A percentile compares a stretch with the other conserved stretches of the same genome.
phyloP scores from a whole-genome alignment of 2,329 filamentous ascomycete species.

The Trichoderma sp. region DNA sequence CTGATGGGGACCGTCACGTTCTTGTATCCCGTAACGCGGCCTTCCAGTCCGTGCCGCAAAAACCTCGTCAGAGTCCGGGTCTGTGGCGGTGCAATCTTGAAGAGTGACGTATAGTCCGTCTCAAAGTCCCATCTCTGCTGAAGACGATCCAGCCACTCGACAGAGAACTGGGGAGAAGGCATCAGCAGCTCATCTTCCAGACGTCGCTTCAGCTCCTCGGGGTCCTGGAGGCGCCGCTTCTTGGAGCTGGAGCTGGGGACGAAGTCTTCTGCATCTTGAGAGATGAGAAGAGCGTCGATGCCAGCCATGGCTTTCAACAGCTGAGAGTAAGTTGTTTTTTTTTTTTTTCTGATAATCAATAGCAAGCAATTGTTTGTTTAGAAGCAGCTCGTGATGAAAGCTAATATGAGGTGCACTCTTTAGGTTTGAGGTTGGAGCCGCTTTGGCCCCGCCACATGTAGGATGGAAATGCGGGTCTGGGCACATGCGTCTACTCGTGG shows the following conservation, averaged over 20 bases:
- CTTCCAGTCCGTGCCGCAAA: conserved; percentile 86
- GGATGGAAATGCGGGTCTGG: conserved; percentile 26
- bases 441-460: conserved; percentile 26
- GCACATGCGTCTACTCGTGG: background rate
- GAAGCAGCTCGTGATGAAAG: conserved; percentile 28
- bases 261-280: conserved; percentile 34
- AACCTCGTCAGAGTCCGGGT: conserved; percentile 95
- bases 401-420: background rate
- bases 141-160: conserved; percentile 83
- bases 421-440: conserved; percentile 15
- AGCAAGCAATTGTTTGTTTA: background rate
- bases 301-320: conserved; percentile 35
- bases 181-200: conserved; percentile 79
- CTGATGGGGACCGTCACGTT: conserved; percentile 91
- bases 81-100: conserved; percentile 86
- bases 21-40: conserved; percentile 88
- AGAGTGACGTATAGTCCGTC: conserved; percentile 80
- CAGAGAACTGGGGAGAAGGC: conserved; percentile 77
- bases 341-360: background rate
- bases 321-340: background rate
- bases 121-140: conserved; percentile 89
- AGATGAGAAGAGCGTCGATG: conserved; percentile 44
- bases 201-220: conserved; percentile 67
- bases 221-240: conserved; percentile 45
- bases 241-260: conserved; percentile 25